phyloP scores from a whole-genome alignment of 1,284 basidiomycete genomes.

The Cryptococcus amylolentus region DNA sequence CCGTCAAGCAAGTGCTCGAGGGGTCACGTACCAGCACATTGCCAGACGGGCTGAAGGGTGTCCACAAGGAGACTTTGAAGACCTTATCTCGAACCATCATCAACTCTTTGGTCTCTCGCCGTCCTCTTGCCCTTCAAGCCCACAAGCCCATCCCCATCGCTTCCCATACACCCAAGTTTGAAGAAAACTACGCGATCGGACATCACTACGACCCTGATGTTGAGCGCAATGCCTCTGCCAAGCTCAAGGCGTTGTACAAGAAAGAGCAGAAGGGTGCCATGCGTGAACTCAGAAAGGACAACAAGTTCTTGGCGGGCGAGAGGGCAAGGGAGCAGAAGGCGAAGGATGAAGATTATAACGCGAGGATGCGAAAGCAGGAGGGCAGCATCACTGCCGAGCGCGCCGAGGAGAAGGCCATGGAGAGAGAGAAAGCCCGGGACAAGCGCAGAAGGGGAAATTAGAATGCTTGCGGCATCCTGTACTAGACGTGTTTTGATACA shows the following conservation, averaged over 20 bases:
- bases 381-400: constrained; percentile 82
- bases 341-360: constrained; percentile 74
- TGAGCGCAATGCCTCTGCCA: constrained; percentile 80
- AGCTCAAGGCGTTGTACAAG: constrained; percentile 85
- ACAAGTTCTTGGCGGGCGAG: constrained; percentile 84
- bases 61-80: constrained; percentile 39
- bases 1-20: constrained; percentile 61
- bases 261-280: constrained; percentile 97
- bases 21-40: constrained; percentile 56
- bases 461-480: neutral
- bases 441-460: constrained; percentile 74
- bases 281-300: constrained; percentile 91
- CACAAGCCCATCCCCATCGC: constrained; percentile 97
- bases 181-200: constrained; percentile 64
- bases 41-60: constrained; percentile 60
- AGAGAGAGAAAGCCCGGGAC: constrained; percentile 80
- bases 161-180: constrained; percentile 91
- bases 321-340: constrained; percentile 76
- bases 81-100: constrained; percentile 57
- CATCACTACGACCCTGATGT: constrained; percentile 88
- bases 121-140: constrained; percentile 79
- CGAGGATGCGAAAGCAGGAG: constrained; percentile 77
- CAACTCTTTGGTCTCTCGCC: constrained; percentile 67
- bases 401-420: constrained; percentile 91
- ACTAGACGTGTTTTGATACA: neutral